Conservation (phyloP, 495 filamentous ascomycete species). For the Xylaria intraflava region DNA sequence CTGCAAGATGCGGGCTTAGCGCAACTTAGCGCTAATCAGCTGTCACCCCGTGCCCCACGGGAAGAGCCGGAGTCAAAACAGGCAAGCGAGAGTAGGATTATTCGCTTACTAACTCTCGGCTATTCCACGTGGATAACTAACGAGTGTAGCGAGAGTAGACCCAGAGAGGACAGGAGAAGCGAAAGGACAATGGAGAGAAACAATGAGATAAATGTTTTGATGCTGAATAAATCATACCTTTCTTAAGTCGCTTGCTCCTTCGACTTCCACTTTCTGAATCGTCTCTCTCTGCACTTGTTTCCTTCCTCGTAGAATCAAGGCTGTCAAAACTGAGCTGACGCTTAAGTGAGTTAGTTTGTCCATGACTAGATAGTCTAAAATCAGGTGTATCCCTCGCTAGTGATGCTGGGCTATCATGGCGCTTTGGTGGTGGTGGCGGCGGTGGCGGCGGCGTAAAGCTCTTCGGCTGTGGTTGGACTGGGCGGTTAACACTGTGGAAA, state of each 20-base stretch:
- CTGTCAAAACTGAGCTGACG: conserved; percentile 77
- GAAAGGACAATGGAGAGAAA: background rate
- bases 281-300: conserved; percentile 53
- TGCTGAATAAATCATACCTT: conserved; percentile 50
- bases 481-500: conserved; percentile 72
- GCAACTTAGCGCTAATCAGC: background rate
- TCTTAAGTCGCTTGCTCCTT: conserved; percentile 87
- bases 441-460: conserved; percentile 34
- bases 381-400: conserved; percentile 56
- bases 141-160: background rate
- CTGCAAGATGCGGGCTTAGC: background rate
- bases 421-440: conserved; percentile 23
- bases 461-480: conserved; percentile 29
- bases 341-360: conserved; percentile 60
- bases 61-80: background rate
- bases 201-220: background rate
- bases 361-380: conserved; percentile 45
- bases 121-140: background rate
- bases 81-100: background rate
- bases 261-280: conserved; percentile 70
- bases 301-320: conserved; percentile 48
- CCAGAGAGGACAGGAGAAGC: background rate
- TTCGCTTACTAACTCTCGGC: background rate
- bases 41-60: background rate
- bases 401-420: conserved; percentile 45